A percentile compares a stretch with the other conserved stretches of the same genome.
Conservation (phyloP, 495 filamentous ascomycete species). For the Aspergillus sclerotioniger region DNA sequence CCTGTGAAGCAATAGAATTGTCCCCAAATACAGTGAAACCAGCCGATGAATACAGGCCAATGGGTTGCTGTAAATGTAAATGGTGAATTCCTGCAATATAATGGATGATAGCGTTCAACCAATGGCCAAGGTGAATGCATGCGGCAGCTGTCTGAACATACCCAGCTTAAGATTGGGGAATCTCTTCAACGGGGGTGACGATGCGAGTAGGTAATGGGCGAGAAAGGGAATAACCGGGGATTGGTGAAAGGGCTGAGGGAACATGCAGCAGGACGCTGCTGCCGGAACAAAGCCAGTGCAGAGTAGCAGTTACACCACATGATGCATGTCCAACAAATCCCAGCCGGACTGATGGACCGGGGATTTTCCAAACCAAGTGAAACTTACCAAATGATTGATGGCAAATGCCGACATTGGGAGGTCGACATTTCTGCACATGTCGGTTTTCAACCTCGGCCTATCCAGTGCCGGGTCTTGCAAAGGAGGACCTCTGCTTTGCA, state of each 20-base stretch:
- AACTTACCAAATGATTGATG: constrained; percentile 28
- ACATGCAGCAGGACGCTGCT: neutral
- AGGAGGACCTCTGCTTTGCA: neutral
- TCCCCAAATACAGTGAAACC: constrained; percentile 15
- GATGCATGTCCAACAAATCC: neutral
- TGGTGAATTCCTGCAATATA: constrained; percentile 17
- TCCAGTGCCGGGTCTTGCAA: constrained; percentile 26
- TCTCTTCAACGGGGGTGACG: no score
- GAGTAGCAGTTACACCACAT: neutral
- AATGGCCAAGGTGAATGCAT: constrained; percentile 10
- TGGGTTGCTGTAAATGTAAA: constrained; percentile 2
- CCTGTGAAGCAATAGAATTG: constrained; percentile 16
- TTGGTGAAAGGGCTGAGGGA: neutral
- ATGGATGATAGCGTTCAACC: constrained; percentile 14
- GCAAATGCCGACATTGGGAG: constrained; percentile 26
- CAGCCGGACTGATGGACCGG: neutral
- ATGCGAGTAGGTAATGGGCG: neutral
- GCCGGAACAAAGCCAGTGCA: neutral
- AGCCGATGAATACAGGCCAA: constrained; percentile 19
- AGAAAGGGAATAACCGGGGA: neutral
- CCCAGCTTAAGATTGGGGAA: neutral
- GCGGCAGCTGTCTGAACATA: neutral
- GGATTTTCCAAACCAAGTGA: neutral
- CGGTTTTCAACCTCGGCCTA: constrained; percentile 17
- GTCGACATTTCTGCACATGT: constrained; percentile 30